Conservation (phyloP, 2,329 filamentous ascomycete species). For the Clarireedia monteithiana region DNA sequence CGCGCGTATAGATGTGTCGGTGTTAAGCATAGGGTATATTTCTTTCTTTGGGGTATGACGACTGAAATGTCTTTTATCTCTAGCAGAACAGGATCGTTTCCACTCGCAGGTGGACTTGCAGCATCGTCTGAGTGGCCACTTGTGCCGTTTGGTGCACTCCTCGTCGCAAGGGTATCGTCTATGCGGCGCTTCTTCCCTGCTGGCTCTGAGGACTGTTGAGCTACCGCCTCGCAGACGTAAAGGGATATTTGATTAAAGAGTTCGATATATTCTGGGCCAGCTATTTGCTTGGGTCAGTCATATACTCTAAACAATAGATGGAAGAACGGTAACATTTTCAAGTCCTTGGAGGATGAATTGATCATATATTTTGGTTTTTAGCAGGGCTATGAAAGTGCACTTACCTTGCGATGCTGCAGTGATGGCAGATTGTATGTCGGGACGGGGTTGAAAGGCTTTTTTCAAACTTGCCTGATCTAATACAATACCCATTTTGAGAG, state of each 20-base stretch:
- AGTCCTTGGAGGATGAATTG: neutral
- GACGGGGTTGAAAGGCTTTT: slow-evolving; percentile 26
- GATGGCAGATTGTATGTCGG: slow-evolving; percentile 27
- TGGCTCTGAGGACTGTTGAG: slow-evolving; percentile 18
- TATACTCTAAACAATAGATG: neutral
- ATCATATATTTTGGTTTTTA: neutral
- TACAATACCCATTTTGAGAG: slow-evolving; percentile 18
- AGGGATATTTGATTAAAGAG: slow-evolving; percentile 30
- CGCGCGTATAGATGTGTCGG: slow-evolving; percentile 50
- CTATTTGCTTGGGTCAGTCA: slow-evolving; percentile 10
- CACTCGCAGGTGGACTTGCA: slow-evolving; percentile 19
- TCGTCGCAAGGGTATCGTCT: slow-evolving; percentile 21
- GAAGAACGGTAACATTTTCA: neutral
- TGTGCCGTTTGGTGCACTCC: slow-evolving; percentile 18
- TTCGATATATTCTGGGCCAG: slow-evolving; percentile 26
- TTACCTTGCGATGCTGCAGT: slow-evolving; percentile 27
- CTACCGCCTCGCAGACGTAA: slow-evolving; percentile 19
- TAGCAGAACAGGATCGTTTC: slow-evolving; percentile 45
- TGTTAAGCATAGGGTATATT: slow-evolving; percentile 58
- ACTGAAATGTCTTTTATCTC: slow-evolving; percentile 60
- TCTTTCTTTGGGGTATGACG: slow-evolving; percentile 61
- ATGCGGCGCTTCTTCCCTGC: slow-evolving; percentile 28
- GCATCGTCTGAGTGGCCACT: slow-evolving; percentile 12
- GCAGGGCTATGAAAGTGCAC: slow-evolving; percentile 13
- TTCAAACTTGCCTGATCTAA: slow-evolving; percentile 26